A percentile compares a stretch with the other conserved stretches of the same genome.
These are phyloP conservation scores for Litchi chinensis DNA, from an alignment of 345 rosid species.

Conservation along the genomic window DNA sequence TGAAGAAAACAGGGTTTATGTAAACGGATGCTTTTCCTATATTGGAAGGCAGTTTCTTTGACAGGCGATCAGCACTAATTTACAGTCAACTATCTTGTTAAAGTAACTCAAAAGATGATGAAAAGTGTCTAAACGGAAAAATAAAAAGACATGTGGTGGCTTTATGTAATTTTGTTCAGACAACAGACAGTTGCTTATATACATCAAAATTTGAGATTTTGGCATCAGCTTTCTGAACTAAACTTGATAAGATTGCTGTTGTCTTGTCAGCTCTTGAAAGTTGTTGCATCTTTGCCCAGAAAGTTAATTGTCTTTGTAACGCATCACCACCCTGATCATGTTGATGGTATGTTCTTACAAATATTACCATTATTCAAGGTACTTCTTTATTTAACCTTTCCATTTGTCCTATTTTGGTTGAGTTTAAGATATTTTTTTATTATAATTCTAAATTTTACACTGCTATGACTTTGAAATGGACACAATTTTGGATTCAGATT, in stretches of 20 bases:
- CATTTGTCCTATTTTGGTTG: not conserved
- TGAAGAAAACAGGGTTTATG: not conserved
- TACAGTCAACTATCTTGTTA: not conserved
- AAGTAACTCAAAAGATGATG: not conserved
- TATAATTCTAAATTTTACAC: not conserved
- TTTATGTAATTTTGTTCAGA: not conserved
- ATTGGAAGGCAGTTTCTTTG: not conserved
- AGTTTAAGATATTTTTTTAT: not conserved
- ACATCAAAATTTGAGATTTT: slow-evolving; percentile 1
- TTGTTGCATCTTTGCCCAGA: slow-evolving; percentile 68
- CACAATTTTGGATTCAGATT: not conserved
- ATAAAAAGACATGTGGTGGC: not conserved
- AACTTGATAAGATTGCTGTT: slow-evolving; percentile 24
- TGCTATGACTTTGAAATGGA: not conserved
- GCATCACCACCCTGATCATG: slow-evolving; percentile 86
- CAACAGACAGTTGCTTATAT: not conserved
- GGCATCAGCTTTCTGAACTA: not conserved
- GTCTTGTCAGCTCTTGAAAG: slow-evolving; percentile 61
- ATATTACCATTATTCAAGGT: not conserved
- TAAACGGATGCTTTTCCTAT: not conserved
- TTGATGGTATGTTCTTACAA: slow-evolving; percentile 57
- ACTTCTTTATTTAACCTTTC: not conserved
- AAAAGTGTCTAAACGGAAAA: not conserved
- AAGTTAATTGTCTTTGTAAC: slow-evolving; percentile 80
- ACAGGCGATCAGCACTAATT: too few species aligned